These are phyloP conservation scores for Schizosaccharomyces japonicus DNA, from an alignment of 805 yeast genomes.

Conservation along the genomic window DNA sequence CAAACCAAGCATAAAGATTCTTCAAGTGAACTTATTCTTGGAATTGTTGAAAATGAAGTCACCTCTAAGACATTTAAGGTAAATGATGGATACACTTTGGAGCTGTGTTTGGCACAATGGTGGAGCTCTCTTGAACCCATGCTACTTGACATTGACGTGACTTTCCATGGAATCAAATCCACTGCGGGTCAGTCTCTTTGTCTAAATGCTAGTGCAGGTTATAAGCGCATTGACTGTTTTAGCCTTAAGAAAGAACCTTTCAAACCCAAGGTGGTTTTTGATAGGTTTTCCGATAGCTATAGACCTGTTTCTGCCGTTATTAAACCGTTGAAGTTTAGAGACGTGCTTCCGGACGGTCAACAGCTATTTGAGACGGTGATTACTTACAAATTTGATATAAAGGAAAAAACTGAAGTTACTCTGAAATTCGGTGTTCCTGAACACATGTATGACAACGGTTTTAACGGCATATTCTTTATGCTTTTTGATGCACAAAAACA, in stretches of 20 bases:
- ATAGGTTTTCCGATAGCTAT: not conserved
- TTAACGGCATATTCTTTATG: not conserved
- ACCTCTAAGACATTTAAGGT: not conserved
- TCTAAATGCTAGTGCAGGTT: not conserved
- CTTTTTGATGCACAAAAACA: slow-evolving; percentile 3
- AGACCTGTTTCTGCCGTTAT: not conserved
- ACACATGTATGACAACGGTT: slow-evolving; percentile 4
- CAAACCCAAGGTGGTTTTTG: not conserved
- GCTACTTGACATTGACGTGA: not conserved
- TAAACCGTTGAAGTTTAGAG: not conserved
- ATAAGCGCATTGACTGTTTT: not conserved
- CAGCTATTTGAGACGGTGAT: not conserved
- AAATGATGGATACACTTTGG: not conserved
- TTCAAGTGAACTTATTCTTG: not conserved
- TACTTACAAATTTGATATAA: not conserved
- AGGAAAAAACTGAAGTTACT: not conserved
- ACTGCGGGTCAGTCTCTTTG: not conserved
- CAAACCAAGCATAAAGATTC: not conserved
- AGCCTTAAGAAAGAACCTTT: not conserved
- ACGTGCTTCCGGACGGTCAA: not conserved
- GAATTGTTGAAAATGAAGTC: not conserved
- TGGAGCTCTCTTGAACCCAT: not conserved
- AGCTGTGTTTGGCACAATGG: slow-evolving; percentile 5
- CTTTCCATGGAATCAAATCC: not conserved
- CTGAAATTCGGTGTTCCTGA: not conserved